Evolutionary conservation across 2,329 filamentous ascomycete species (phyloP), one percentile per base, ranked within the genome.

Genomic region (Fusarium phyllophilum): DNA sequence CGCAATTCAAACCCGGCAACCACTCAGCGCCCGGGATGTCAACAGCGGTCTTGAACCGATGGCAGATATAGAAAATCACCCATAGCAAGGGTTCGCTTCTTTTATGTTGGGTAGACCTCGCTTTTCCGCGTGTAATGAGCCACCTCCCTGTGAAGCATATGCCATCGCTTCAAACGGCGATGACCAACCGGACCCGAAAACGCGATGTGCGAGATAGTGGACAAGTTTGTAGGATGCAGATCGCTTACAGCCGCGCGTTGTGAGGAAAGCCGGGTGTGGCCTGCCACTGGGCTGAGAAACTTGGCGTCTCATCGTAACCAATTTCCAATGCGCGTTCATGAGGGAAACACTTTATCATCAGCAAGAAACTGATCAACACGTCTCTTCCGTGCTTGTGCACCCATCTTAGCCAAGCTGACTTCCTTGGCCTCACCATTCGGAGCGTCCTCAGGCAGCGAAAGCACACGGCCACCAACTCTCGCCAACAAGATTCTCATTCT

Each of bases 401-500:
- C 49, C n/a, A 63, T 64, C 5, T 74, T 73, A 1, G 49, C 38
- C 24, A 78, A 54, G 12, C 31, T 46, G 18, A 78, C 38, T 18
- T 74, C 60, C 26, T 69, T 45, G 0, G 66, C 36, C 9, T 44
- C 15, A 1, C 62, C 42, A 51, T 68, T 68, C 2, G 48, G 42
- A 33, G 63, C 67, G 4, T 68, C 38, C 3, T 70, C 58, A 9
- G 77, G 73, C n/a, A 78, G 42, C 33, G 73, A 67, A 45, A 76
- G 60, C n/a, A 92, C 83, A 26, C 88, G 85, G 5, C 86, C 88
- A 9, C 86, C 86, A 1, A 92, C 89, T 33, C 90, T 85, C 2
- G 87, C 86, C 62, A 92, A 84, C 70, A 94, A 81, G 73, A 91
- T 84, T 39, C 90, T 87, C 87, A 92, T 93, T 70, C 87, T 88